Conservation (phyloP, 2,329 filamentous ascomycete genomes). For the Thielaviopsis populi region DNA sequence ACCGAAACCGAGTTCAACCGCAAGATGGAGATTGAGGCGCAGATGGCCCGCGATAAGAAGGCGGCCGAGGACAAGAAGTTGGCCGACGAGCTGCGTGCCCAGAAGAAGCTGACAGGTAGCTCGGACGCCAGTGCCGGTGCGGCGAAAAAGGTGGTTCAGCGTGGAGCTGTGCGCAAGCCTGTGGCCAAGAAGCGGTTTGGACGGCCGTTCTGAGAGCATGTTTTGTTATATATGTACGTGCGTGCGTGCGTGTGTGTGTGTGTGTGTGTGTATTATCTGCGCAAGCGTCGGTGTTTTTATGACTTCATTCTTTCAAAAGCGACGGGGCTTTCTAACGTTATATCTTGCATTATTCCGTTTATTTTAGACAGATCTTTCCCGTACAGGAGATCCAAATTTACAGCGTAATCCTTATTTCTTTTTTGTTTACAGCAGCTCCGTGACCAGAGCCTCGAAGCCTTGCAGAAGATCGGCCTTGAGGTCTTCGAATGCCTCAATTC, state of each 20-base stretch:
- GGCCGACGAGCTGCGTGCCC: conserved; percentile 37
- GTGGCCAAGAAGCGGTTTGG: conserved; percentile 18
- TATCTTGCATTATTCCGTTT: neutral
- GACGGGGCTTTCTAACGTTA: neutral
- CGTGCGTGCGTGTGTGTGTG: too few species aligned
- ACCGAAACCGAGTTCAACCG: conserved; percentile 85
- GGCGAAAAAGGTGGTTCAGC: conserved; percentile 44
- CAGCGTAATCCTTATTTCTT: neutral
- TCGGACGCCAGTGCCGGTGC: conserved; percentile 19
- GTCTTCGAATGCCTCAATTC: conserved; percentile 77
- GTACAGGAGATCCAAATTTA: neutral
- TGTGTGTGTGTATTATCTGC: neutral
- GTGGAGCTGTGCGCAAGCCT: conserved; percentile 44
- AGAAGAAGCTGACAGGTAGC: conserved; percentile 24
- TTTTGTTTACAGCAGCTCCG: conserved; percentile 19
- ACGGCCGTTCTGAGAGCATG: conserved; percentile 14
- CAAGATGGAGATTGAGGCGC: conserved; percentile 81
- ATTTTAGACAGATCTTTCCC: neutral
- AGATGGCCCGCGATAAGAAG: conserved; percentile 78
- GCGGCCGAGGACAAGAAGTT: conserved; percentile 43
- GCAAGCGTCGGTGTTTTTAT: neutral
- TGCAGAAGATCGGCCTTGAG: conserved; percentile 57
- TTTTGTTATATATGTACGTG: neutral
- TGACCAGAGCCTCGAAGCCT: conserved; percentile 44
- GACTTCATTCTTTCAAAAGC: neutral